Percentiles rank a stretch among this genome's conserved stretches.
Evolutionary conservation across 345 rosid species (phyloP).

Genomic region (Laguncularia racemosa): DNA sequence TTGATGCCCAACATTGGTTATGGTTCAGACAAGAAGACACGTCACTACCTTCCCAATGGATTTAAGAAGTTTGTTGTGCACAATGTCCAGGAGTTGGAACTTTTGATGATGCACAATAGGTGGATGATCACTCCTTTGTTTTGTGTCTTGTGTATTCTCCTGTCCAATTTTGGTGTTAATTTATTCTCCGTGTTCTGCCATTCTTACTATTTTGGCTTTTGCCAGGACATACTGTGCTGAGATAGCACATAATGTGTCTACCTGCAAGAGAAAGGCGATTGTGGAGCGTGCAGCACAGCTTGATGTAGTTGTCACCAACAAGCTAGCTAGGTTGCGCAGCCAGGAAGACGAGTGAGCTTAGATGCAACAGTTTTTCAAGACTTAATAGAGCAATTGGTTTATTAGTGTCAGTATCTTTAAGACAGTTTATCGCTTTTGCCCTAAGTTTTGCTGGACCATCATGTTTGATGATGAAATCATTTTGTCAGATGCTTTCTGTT

Average conservation of each 20-base stretch:
- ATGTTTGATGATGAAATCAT: too few relatives aligned
- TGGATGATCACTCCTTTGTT: background rate
- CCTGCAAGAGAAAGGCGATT: constrained; percentile 17
- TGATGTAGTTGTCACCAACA: constrained; percentile 14
- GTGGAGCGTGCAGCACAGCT: constrained; percentile 21
- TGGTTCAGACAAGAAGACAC: constrained; percentile 23
- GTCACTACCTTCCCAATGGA: constrained; percentile 19
- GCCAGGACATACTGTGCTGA: constrained; percentile 17
- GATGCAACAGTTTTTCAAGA: background rate
- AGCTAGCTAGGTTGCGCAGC: constrained; percentile 18
- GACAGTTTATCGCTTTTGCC: too few relatives aligned
- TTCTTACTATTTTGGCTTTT: background rate
- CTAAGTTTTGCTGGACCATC: too few relatives aligned
- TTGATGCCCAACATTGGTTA: constrained; percentile 27
- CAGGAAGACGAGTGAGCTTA: constrained; percentile 15
- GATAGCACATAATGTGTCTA: constrained; percentile 13
- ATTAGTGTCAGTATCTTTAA: too few relatives aligned
- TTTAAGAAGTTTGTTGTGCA: constrained; percentile 18
- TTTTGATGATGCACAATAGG: constrained; percentile 17
- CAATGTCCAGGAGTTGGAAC: constrained; percentile 12
- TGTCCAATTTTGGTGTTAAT: background rate
- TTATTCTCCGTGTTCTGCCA: background rate
- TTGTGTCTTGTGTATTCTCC: background rate
- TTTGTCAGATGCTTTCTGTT: too few relatives aligned
- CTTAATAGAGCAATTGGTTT: too few relatives aligned